Conservation (phyloP, 2,329 filamentous ascomycete genomes). For the Fusarium protoensiforme region DNA sequence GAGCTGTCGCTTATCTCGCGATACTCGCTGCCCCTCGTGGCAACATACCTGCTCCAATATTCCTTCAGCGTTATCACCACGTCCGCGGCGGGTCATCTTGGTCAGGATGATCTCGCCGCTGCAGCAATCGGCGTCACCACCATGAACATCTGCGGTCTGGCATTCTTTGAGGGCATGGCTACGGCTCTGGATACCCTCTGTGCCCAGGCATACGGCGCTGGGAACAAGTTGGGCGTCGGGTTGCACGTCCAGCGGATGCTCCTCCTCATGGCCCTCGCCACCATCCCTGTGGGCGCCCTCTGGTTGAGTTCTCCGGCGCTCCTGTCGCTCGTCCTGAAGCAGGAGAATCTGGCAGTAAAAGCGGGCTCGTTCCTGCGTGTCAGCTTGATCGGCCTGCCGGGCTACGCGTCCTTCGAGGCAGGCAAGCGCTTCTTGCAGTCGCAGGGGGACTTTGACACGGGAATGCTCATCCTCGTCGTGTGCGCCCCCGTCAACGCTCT, state of each 20-base stretch:
- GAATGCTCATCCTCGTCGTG: slow-evolving; percentile 58
- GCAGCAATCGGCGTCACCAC: slow-evolving; percentile 64
- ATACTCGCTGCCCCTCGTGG: slow-evolving; percentile 57
- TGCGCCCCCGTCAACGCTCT: slow-evolving; percentile 60
- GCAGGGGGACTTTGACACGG: slow-evolving; percentile 63
- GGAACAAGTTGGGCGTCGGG: slow-evolving; percentile 59
- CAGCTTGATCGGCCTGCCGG: slow-evolving; percentile 61
- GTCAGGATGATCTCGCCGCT: slow-evolving; percentile 63
- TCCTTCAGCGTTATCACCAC: slow-evolving; percentile 63
- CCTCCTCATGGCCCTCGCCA: slow-evolving; percentile 58
- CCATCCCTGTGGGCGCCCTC: slow-evolving; percentile 59
- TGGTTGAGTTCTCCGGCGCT: slow-evolving; percentile 62
- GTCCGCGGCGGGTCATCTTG: slow-evolving; percentile 63
- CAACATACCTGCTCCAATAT: slow-evolving; percentile 66
- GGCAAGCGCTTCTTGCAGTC: slow-evolving; percentile 66
- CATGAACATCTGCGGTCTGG: slow-evolving; percentile 64
- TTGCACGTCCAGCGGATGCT: slow-evolving; percentile 65
- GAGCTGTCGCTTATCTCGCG: slow-evolving; percentile 31
- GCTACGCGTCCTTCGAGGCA: slow-evolving; percentile 65
- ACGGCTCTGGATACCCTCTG: slow-evolving; percentile 43
- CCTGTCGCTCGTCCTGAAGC: slow-evolving; percentile 57
- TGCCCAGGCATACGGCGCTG: slow-evolving; percentile 46
- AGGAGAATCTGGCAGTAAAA: slow-evolving; percentile 58
- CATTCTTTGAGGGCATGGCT: slow-evolving; percentile 49
- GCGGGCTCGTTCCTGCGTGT: slow-evolving; percentile 61